These are phyloP conservation scores for Rhodotorula sphaerocarpa DNA, from an alignment of 768 basidiomycete species.

Conservation along the genomic window DNA sequence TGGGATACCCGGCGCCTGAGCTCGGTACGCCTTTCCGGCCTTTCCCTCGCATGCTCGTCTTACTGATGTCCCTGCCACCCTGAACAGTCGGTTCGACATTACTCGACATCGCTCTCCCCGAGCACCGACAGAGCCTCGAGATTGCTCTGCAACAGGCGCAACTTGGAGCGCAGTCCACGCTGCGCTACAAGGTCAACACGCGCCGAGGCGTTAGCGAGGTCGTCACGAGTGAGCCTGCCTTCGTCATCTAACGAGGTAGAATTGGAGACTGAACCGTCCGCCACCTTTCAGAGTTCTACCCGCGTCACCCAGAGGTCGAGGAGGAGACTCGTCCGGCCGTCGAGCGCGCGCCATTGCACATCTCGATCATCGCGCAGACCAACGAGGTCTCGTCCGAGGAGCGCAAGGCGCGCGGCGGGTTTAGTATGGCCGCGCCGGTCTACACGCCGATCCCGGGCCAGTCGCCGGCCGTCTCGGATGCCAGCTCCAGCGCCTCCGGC, in stretches of 20 bases:
- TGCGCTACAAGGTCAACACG: constrained; percentile 43
- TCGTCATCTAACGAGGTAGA: too few relatives aligned
- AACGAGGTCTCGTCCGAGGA: constrained; percentile 29
- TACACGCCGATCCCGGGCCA: constrained; percentile 20
- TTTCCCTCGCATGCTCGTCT: too few relatives aligned
- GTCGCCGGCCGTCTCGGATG: constrained; percentile 10
- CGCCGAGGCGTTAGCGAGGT: constrained; percentile 42
- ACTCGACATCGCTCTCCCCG: constrained; percentile 41
- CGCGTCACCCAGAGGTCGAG: constrained; percentile 17
- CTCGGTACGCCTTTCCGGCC: constrained; percentile 15
- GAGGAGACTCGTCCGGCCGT: not conserved
- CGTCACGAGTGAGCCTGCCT: constrained; percentile 37
- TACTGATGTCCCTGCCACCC: constrained; percentile 1
- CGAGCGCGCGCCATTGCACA: constrained; percentile 12
- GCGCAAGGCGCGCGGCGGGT: constrained; percentile 23
- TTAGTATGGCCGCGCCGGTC: constrained; percentile 14
- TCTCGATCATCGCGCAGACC: constrained; percentile 29
- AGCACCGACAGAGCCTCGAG: constrained; percentile 13
- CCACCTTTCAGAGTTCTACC: constrained; percentile 35
- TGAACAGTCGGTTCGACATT: constrained; percentile 37
- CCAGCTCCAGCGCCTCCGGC: constrained; percentile 16
- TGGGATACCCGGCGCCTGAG: constrained; percentile 40
- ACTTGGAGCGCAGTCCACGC: constrained; percentile 36
- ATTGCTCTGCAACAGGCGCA: constrained; percentile 40
- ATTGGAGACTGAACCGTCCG: not conserved